phyloP scores from a whole-genome alignment of 257 asterid genomes.

The Mitragyna speciosa region DNA sequence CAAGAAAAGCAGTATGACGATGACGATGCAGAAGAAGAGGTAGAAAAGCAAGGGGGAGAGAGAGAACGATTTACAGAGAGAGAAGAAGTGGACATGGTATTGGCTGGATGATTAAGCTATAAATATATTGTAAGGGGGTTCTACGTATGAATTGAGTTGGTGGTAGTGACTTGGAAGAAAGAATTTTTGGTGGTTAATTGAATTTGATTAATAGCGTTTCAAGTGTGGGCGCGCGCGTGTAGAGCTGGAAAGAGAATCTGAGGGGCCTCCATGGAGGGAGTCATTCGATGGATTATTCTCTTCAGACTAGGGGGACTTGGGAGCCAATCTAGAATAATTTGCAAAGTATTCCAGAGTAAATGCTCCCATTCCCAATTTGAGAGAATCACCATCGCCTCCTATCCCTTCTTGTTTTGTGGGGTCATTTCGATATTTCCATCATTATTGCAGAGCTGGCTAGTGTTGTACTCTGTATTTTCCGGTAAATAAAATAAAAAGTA shows the following conservation, averaged over 20 bases:
- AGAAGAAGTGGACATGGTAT: constrained; percentile 47
- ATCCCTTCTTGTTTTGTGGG: no score
- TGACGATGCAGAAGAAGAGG: constrained; percentile 24
- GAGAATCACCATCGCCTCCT: neutral
- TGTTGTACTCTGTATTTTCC: neutral
- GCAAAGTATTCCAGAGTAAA: constrained; percentile 34
- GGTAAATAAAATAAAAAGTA: no score
- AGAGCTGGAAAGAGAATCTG: constrained; percentile 9
- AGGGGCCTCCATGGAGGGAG: constrained; percentile 18
- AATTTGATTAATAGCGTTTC: neutral
- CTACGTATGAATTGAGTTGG: neutral
- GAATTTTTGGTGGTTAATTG: constrained; percentile 1
- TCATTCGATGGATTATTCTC: constrained; percentile 39
- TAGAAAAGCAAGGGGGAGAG: constrained; percentile 41
- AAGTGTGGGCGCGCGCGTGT: neutral
- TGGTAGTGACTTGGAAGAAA: constrained; percentile 5
- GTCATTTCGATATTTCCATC: neutral
- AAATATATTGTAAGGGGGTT: constrained; percentile 14
- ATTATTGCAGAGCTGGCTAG: neutral
- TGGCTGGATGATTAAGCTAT: constrained; percentile 13
- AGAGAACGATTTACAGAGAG: constrained; percentile 45
- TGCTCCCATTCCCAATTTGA: constrained; percentile 29
- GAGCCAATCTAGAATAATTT: constrained; percentile 25
- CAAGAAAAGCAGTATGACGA: constrained; percentile 23
- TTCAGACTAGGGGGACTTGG: neutral